phyloP scores from a whole-genome alignment of 2,329 filamentous ascomycete species.

The Neobulgaria alba region DNA sequence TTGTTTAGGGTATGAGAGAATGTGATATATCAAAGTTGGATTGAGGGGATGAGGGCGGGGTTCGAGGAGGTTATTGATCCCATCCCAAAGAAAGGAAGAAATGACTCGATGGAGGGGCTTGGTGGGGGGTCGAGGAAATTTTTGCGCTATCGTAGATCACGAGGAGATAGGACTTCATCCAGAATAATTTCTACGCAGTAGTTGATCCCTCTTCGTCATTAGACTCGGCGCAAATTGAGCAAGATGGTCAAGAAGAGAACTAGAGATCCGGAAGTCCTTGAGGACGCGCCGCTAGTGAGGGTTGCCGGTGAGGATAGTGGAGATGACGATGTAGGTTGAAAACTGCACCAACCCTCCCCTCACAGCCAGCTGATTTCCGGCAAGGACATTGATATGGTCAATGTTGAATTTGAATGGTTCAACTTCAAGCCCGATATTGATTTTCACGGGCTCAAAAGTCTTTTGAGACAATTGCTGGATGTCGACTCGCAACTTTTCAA shows the following conservation, averaged over 20 bases:
- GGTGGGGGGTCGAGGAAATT: no score
- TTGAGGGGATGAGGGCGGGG: no score
- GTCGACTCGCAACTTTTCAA: conserved; percentile 79
- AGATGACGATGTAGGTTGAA: conserved; percentile 23
- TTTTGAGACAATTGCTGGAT: conserved; percentile 88
- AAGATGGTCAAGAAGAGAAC: conserved; percentile 30
- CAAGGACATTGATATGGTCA: conserved; percentile 76
- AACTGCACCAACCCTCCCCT: background rate
- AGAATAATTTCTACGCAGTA: no score
- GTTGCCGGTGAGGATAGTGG: conserved; percentile 23
- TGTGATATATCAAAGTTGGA: no score
- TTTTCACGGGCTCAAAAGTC: conserved; percentile 87
- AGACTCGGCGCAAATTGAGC: no score
- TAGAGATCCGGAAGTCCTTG: conserved; percentile 27
- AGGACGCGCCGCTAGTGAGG: conserved; percentile 21
- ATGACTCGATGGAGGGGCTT: no score
- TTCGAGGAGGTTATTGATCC: no score
- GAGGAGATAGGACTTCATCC: no score
- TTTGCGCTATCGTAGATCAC: no score
- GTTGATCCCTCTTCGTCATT: no score
- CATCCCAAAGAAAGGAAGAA: no score
- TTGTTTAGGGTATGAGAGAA: conserved; percentile 9
- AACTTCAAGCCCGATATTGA: conserved; percentile 84
- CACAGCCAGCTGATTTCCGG: conserved; percentile 1
- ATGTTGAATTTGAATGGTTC: conserved; percentile 99